Percentiles rank a stretch among this genome's conserved stretches.
phyloP scores from a whole-genome alignment of 1,139 yeast genomes.

The Dujonia santamariae region DNA sequence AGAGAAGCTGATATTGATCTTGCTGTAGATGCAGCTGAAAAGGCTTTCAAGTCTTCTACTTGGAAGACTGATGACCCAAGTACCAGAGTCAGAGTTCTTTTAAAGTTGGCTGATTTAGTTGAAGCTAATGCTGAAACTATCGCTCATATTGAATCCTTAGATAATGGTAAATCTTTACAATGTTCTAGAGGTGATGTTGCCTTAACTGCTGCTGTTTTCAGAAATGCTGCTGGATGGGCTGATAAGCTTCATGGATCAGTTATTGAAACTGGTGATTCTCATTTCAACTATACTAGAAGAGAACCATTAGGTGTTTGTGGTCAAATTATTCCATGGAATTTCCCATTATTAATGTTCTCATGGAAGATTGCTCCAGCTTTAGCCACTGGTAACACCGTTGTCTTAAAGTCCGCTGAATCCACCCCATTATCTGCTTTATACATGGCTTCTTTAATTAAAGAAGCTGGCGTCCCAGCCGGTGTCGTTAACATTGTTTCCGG shows the following conservation, averaged over 20 bases:
- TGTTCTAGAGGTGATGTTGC: constrained; percentile 55
- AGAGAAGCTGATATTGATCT: constrained; percentile 63
- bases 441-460: constrained; percentile 56
- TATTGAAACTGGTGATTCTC: constrained; percentile 58
- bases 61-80: constrained; percentile 40
- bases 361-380: constrained; percentile 88
- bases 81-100: constrained; percentile 50
- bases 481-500: constrained; percentile 76
- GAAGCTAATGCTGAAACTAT: constrained; percentile 58
- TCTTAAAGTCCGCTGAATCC: constrained; percentile 78
- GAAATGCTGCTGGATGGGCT: constrained; percentile 83
- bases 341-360: constrained; percentile 79
- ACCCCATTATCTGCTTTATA: constrained; percentile 79
- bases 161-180: constrained; percentile 73
- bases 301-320: constrained; percentile 84
- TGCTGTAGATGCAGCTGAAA: constrained; percentile 78
- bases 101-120: constrained; percentile 61
- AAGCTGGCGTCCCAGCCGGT: constrained; percentile 80
- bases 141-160: constrained; percentile 71
- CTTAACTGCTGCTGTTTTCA: constrained; percentile 58
- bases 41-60: constrained; percentile 49
- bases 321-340: constrained; percentile 85
- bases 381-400: constrained; percentile 78
- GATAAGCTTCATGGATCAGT: constrained; percentile 73
- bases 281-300: constrained; percentile 55